Conservation (phyloP, 2,329 filamentous ascomycete species). For the Dactylellina sp. region DNA sequence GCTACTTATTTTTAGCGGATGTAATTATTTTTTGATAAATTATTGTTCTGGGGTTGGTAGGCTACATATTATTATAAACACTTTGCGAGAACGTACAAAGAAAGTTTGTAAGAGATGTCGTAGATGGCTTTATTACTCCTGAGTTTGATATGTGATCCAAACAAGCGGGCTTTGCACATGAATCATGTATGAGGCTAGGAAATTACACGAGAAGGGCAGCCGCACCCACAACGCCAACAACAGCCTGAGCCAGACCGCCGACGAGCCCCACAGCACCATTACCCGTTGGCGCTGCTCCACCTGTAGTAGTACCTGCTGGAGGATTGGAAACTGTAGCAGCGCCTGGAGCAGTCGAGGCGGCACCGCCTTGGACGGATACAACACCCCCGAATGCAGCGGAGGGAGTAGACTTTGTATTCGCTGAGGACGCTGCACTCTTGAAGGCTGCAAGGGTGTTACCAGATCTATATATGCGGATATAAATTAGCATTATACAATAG, state of each 20-base stretch:
- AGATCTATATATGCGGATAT: neutral
- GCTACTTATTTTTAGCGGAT: no score
- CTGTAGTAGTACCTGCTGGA: neutral
- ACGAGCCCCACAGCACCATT: constrained; percentile 7
- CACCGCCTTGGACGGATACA: constrained; percentile 25
- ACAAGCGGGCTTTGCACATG: no score
- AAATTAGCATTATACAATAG: neutral
- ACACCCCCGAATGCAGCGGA: constrained; percentile 34
- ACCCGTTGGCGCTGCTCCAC: constrained; percentile 17
- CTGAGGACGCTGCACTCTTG: constrained; percentile 24
- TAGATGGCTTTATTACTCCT: no score
- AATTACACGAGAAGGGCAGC: constrained; percentile 24
- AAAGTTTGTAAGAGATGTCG: no score
- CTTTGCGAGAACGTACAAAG: no score
- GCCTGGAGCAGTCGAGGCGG: constrained; percentile 41
- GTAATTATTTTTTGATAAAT: no score
- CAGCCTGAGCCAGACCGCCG: constrained; percentile 1
- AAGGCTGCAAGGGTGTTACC: constrained; percentile 52
- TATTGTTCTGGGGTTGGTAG: no score
- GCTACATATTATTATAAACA: no score
- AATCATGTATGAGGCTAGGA: no score
- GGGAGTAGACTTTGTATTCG: constrained; percentile 16
- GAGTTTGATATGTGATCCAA: no score
- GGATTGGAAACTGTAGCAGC: constrained; percentile 7
- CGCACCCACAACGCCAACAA: constrained; percentile 18